Evolutionary conservation across 1,284 basidiomycete genomes (phyloP).

Genomic region (Cryptococcus hybrid): DNA sequence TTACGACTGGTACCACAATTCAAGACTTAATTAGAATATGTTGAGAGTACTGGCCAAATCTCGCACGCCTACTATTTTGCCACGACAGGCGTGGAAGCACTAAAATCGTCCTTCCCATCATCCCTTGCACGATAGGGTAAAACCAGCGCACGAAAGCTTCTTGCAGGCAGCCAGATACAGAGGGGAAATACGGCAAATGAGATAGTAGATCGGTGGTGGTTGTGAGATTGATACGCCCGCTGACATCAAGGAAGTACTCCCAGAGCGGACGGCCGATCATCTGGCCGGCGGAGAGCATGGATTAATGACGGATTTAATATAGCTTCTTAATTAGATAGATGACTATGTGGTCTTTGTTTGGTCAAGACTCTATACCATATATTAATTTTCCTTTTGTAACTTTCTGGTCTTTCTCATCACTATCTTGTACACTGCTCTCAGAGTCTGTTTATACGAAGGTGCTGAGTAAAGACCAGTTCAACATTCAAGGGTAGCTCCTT

Average conservation of each 20-base stretch:
- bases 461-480: too few species aligned
- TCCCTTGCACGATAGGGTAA: conserved; percentile 50
- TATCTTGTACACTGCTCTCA: too few species aligned
- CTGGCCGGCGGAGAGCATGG: conserved; percentile 52
- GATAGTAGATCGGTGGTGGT: conserved; percentile 45
- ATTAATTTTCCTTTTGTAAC: too few species aligned
- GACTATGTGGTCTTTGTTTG: too few species aligned
- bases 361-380: too few species aligned
- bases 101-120: conserved; percentile 51
- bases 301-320: too few species aligned
- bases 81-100: conserved; percentile 42
- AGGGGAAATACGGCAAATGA: conserved; percentile 49
- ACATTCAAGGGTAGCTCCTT: conserved; percentile 51
- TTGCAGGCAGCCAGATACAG: conserved; percentile 50
- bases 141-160: conserved; percentile 47
- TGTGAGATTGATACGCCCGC: conserved; percentile 50
- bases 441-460: too few species aligned
- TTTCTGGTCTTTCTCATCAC: too few species aligned
- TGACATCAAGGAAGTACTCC: conserved; percentile 47
- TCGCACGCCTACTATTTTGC: conserved; percentile 48
- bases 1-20: conserved; percentile 40
- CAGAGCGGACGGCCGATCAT: conserved; percentile 51
- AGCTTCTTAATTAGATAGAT: too few species aligned
- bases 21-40: conserved; percentile 49
- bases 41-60: conserved; percentile 49